Evolutionary conservation across 495 filamentous ascomycete species (phyloP).

Genomic region (Entonaema liquescens): DNA sequence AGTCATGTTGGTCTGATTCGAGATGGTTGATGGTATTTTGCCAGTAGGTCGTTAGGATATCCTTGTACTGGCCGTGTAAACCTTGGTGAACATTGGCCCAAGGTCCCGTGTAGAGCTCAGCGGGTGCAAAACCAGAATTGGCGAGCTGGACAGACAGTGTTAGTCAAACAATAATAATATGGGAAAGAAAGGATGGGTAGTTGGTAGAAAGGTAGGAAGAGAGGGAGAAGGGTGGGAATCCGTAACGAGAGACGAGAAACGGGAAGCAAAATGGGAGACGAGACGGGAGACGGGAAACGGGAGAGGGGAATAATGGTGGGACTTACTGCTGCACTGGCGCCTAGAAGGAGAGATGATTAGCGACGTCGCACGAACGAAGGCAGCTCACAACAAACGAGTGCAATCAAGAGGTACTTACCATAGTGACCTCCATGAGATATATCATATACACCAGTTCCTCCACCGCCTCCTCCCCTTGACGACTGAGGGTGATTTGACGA

Average conservation of each 20-base stretch:
- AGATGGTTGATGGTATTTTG: slow-evolving; percentile 96
- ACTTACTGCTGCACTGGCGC: slow-evolving; percentile 83
- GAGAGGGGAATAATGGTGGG: slow-evolving; percentile 27
- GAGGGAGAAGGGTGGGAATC: slow-evolving; percentile 1
- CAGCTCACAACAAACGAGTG: slow-evolving; percentile 40
- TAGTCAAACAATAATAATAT: slow-evolving; percentile 18
- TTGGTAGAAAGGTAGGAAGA: slow-evolving; percentile 1
- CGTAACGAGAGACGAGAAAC: slow-evolving; percentile 7
- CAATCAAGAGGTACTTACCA: slow-evolving; percentile 64
- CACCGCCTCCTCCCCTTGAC: slow-evolving; percentile 57
- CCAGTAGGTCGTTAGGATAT: slow-evolving; percentile 98
- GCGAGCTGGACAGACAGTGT: slow-evolving; percentile 62
- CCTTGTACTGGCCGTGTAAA: slow-evolving; percentile 89
- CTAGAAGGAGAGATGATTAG: slow-evolving; percentile 59
- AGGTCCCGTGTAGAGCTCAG: slow-evolving; percentile 88
- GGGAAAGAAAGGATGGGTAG: slow-evolving; percentile 1
- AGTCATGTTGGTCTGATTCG: slow-evolving; percentile 94
- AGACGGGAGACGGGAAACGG: slow-evolving; percentile 13
- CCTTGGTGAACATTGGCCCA: slow-evolving; percentile 99
- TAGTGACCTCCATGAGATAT: slow-evolving; percentile 85
- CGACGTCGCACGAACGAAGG: slow-evolving; percentile 47
- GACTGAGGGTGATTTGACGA: slow-evolving; percentile 61
- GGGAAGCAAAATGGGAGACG: slow-evolving; percentile 5
- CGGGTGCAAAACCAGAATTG: slow-evolving; percentile 80
- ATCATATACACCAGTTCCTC: slow-evolving; percentile 76